These are phyloP conservation scores for Heterobasidion occidentale DNA, from an alignment of 1,284 basidiomycete genomes.

Conservation along the genomic window DNA sequence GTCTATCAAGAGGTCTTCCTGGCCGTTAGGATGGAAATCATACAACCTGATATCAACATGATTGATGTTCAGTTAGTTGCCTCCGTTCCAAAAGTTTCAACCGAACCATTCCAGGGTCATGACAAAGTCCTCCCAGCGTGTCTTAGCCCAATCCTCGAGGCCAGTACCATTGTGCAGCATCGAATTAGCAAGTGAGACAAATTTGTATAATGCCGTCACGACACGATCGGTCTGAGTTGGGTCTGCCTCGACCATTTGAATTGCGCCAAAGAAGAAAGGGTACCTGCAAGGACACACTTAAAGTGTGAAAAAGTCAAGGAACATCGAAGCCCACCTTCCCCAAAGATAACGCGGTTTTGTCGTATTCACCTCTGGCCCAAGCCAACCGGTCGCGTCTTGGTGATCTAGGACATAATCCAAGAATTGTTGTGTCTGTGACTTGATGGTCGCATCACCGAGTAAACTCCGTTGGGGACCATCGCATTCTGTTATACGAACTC, in stretches of 20 bases:
- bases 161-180: slow-evolving; percentile 47
- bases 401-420: slow-evolving; percentile 45
- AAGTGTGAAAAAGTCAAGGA: neutral
- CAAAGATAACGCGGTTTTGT: slow-evolving; percentile 47
- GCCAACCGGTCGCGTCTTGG: slow-evolving; percentile 49
- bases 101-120: slow-evolving; percentile 43
- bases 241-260: slow-evolving; percentile 45
- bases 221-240: slow-evolving; percentile 34
- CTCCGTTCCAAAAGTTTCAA: neutral
- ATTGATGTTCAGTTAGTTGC: no score
- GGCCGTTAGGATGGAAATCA: slow-evolving; percentile 41
- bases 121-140: slow-evolving; percentile 54
- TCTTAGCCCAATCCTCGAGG: slow-evolving; percentile 43
- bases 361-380: slow-evolving; percentile 48
- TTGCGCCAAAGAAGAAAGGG: slow-evolving; percentile 47
- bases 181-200: slow-evolving; percentile 43
- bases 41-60: slow-evolving; percentile 32
- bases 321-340: slow-evolving; percentile 32
- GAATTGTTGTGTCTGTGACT: slow-evolving; percentile 39
- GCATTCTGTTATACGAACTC: slow-evolving; percentile 31
- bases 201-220: slow-evolving; percentile 41
- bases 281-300: slow-evolving; percentile 25
- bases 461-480: slow-evolving; percentile 46
- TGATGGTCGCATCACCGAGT: slow-evolving; percentile 35
- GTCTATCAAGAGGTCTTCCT: slow-evolving; percentile 42